Conservation (phyloP, 306 rosid species). For the Lablab purpureus region DNA sequence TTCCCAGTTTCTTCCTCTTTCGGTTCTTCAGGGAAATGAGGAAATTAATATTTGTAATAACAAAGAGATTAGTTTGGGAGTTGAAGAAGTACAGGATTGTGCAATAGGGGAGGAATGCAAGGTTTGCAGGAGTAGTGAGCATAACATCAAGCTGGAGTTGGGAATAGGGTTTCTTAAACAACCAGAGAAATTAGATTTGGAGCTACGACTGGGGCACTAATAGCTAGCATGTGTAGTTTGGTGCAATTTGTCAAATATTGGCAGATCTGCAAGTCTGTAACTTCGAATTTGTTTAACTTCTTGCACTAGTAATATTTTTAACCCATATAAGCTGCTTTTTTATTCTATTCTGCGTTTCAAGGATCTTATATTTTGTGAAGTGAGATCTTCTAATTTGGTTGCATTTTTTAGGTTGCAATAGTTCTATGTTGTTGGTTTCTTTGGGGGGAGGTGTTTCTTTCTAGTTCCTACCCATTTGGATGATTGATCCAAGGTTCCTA, state of each 20-base stretch:
- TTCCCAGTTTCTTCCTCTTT: conserved; percentile 37
- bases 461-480: background rate
- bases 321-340: conserved; percentile 1
- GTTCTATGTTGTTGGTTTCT: conserved; percentile 17
- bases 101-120: conserved; percentile 39
- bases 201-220: conserved; percentile 70
- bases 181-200: conserved; percentile 79
- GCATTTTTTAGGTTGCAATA: conserved; percentile 22
- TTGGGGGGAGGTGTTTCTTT: background rate
- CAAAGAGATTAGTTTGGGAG: conserved; percentile 23
- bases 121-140: conserved; percentile 51
- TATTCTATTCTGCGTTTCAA: conserved; percentile 29
- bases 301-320: conserved; percentile 35
- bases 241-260: conserved; percentile 29
- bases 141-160: conserved; percentile 60
- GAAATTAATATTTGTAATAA: conserved; percentile 28
- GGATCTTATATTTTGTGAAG: conserved; percentile 15
- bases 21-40: conserved; percentile 43
- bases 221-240: conserved; percentile 23
- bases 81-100: conserved; percentile 40
- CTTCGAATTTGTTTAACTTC: conserved; percentile 31
- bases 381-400: conserved; percentile 23
- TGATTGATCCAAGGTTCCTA: conserved; percentile 32
- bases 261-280: background rate
- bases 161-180: conserved; percentile 61